Evolutionary conservation across 2,329 filamentous ascomycete species (phyloP), one percentile per base, ranked within the genome.

Genomic region (Phialophora expanda): DNA sequence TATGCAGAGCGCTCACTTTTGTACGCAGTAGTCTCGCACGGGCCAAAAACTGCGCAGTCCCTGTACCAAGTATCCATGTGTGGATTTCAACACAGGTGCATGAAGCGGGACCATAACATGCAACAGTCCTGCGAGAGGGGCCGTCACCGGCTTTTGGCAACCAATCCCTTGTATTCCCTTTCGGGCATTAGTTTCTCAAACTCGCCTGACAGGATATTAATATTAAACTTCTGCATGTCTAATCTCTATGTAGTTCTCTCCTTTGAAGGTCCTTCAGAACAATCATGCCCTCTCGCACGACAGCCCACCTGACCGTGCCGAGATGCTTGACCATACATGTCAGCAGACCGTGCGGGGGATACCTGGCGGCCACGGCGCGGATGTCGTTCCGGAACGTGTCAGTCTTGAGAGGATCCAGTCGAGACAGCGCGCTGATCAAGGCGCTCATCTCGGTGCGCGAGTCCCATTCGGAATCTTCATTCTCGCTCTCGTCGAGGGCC

Each of bases 241-340:
- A 41, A 14, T 17, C 17, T 41, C 14, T 6, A 7, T 41, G 38
- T 41, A 41, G 14, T 3, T 41, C 38, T 17, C 4, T 41, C 14
- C 38, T 41, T 41, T 41, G 38, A 17, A 41, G 38, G 28, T 51
- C n/a, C 9, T 60, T 50, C 20, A 60, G n/a, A 6, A 60, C 57
- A 14, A 51, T 60, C 38, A 48, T 60, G 28, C 57, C 57, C 26
- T 61, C 57, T 20, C 44, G 34, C 12, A 61, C 14, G 14, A 61
- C 57, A 14, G 57, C 57, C 57, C 57, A 61, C 46, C 57, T 28
- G n/a, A 61, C 26, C 14, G 41, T 61, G 41, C 57, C 32, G 9
- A 61, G 44, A 51, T 61, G 57, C 26, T 53, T 61, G 22, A 51
- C 24, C 57, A 61, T 61, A 51, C 41, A 51, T 17, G 57, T 51